A percentile compares a stretch with the other conserved stretches of the same genome.
Evolutionary conservation across 495 filamentous ascomycete species (phyloP).

Genomic region (Daldinia vernicosa): DNA sequence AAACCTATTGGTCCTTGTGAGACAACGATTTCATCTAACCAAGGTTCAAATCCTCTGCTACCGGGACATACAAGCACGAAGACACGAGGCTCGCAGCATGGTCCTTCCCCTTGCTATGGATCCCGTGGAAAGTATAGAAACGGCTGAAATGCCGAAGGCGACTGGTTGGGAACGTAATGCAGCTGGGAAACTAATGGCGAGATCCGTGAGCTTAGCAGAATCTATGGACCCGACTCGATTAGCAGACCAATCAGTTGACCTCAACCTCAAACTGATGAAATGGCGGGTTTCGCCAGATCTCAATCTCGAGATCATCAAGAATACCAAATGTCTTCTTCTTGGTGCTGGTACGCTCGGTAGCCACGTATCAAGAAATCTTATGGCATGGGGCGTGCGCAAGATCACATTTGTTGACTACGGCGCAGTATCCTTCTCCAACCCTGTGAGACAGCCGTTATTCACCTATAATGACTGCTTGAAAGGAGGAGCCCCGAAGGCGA

Average conservation of each 20-base stretch:
- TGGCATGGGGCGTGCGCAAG: constrained; percentile 97
- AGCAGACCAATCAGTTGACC: constrained; percentile 94
- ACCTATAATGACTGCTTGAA: constrained; percentile 86
- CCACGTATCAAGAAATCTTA: constrained; percentile 87
- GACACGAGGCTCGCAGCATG: constrained; percentile 82
- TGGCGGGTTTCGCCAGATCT: constrained; percentile 93
- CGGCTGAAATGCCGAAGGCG: constrained; percentile 76
- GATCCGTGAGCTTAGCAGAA: constrained; percentile 80
- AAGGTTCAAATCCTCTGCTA: constrained; percentile 90
- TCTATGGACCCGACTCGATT: constrained; percentile 89
- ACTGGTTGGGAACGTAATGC: constrained; percentile 94
- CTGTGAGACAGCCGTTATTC: constrained; percentile 93
- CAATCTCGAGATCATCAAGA: constrained; percentile 87
- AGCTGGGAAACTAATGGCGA: constrained; percentile 75
- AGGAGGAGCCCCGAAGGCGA: constrained; percentile 85
- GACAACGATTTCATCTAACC: constrained; percentile 78
- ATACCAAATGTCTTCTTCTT: constrained; percentile 91
- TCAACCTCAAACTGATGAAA: constrained; percentile 98
- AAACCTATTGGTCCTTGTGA: constrained; percentile 87
- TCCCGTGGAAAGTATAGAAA: constrained; percentile 48
- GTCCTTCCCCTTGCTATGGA: constrained; percentile 74
- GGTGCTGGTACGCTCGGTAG: constrained; percentile 94
- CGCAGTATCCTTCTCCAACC: constrained; percentile 96
- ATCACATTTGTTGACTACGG: constrained; percentile 97
- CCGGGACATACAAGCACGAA: constrained; percentile 76